Evolutionary conservation across 257 asterid species (phyloP).

Genomic region (Ilex asprella): DNA sequence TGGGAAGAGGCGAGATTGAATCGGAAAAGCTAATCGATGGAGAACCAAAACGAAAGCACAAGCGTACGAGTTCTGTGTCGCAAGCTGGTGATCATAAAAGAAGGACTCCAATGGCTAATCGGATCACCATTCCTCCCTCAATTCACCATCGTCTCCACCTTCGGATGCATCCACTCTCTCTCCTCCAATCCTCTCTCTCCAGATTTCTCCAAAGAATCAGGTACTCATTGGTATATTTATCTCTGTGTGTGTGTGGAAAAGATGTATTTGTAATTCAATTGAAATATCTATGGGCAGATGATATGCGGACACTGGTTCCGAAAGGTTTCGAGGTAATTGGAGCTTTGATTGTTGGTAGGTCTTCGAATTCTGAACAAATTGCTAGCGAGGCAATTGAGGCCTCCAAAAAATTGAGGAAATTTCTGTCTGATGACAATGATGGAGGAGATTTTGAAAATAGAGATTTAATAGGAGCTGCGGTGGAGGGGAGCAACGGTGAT

Average conservation of each 20-base stretch:
- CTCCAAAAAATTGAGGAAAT: conserved; percentile 43
- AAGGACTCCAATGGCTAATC: conserved; percentile 75
- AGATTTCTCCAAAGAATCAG: conserved; percentile 55
- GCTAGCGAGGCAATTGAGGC: conserved; percentile 54
- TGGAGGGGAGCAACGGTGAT: conserved; percentile 43
- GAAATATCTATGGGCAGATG: conserved; percentile 39
- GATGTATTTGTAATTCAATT: no score
- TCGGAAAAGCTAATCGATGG: no score
- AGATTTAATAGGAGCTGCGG: conserved; percentile 54
- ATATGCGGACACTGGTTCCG: conserved; percentile 55
- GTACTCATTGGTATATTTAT: conserved; percentile 19
- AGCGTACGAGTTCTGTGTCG: conserved; percentile 44
- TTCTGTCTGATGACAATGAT: conserved; percentile 20
- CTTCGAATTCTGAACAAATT: conserved; percentile 21
- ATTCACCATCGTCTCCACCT: conserved; percentile 53
- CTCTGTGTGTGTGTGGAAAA: not conserved
- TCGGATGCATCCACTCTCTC: conserved; percentile 62
- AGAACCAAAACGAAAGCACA: not conserved
- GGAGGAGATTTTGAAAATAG: conserved; percentile 13
- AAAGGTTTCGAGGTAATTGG: conserved; percentile 84
- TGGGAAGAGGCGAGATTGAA: no score
- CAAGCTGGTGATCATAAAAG: conserved; percentile 34
- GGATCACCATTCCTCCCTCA: conserved; percentile 59
- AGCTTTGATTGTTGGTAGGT: conserved; percentile 48
- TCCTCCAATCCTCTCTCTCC: conserved; percentile 48